Conservation (phyloP, 2,329 filamentous ascomycete genomes). For the Trichoderma hamatum region DNA sequence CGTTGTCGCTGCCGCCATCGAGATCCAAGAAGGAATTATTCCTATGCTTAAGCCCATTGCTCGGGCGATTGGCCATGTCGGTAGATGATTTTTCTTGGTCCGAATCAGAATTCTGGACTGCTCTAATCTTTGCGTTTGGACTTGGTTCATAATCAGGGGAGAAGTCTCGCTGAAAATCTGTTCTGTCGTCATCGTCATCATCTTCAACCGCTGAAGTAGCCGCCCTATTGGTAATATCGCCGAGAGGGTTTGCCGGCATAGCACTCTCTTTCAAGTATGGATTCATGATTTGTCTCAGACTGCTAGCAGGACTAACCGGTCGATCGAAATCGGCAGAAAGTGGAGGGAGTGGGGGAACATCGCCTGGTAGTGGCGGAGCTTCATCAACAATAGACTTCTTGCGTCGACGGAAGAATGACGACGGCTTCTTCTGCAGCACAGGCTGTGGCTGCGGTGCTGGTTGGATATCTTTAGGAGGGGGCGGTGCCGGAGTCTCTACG, state of each 20-base stretch:
- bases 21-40: slow-evolving; percentile 56
- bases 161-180: slow-evolving; percentile 60
- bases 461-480: slow-evolving; percentile 52
- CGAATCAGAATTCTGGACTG: slow-evolving; percentile 55
- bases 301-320: slow-evolving; percentile 70
- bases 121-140: slow-evolving; percentile 69
- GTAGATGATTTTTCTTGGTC: slow-evolving; percentile 33
- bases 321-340: slow-evolving; percentile 41
- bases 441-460: slow-evolving; percentile 53
- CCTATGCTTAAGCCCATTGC: slow-evolving; percentile 36
- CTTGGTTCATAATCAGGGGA: slow-evolving; percentile 76
- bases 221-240: slow-evolving; percentile 35
- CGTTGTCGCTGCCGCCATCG: slow-evolving; percentile 52
- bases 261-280: slow-evolving; percentile 64
- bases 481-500: slow-evolving; percentile 40
- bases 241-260: slow-evolving; percentile 29
- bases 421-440: slow-evolving; percentile 82
- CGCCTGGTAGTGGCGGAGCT: slow-evolving; percentile 60
- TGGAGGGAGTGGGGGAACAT: slow-evolving; percentile 45
- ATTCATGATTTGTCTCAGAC: slow-evolving; percentile 83
- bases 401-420: slow-evolving; percentile 88
- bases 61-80: slow-evolving; percentile 36
- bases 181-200: slow-evolving; percentile 36
- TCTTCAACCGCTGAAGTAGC: slow-evolving; percentile 24
- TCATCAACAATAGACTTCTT: slow-evolving; percentile 86